Conservation (phyloP, 2,329 filamentous ascomycete genomes). For the Ascochyta viciae-villosae region DNA sequence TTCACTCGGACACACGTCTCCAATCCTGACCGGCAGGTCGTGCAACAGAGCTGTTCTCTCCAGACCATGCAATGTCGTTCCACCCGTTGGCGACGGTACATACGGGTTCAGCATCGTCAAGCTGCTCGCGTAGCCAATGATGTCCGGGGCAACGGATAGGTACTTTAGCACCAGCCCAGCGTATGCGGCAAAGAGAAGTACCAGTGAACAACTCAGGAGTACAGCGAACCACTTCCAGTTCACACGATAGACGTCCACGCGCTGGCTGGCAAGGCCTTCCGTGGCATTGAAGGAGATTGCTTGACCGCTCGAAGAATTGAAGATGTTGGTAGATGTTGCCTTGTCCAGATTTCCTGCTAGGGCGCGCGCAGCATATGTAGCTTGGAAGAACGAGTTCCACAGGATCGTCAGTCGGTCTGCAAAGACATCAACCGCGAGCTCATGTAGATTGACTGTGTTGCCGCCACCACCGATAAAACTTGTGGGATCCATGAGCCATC, state of each 20-base stretch:
- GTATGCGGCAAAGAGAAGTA: slow-evolving; percentile 36
- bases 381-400: slow-evolving; percentile 39
- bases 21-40: slow-evolving; percentile 34
- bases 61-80: slow-evolving; percentile 35
- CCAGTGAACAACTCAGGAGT: slow-evolving; percentile 31
- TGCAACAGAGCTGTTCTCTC: slow-evolving; percentile 34
- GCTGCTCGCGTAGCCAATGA: slow-evolving; percentile 36
- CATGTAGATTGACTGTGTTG: slow-evolving; percentile 27
- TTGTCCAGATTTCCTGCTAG: slow-evolving; percentile 25
- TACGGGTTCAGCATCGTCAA: slow-evolving; percentile 37
- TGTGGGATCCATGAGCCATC: slow-evolving; percentile 31
- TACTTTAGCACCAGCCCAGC: slow-evolving; percentile 37
- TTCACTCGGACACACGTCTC: slow-evolving; percentile 38
- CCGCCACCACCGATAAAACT: slow-evolving; percentile 30
- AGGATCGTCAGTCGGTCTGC: slow-evolving; percentile 33
- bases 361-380: slow-evolving; percentile 33
- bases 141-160: slow-evolving; percentile 37
- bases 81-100: slow-evolving; percentile 31
- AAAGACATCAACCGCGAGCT: slow-evolving; percentile 25
- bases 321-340: slow-evolving; percentile 18
- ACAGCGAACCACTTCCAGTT: slow-evolving; percentile 38
- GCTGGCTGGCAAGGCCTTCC: slow-evolving; percentile 7
- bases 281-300: slow-evolving; percentile 28
- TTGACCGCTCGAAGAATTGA: not conserved
- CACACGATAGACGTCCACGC: slow-evolving; percentile 25